Conservation (phyloP, 441 rosid species). For the Syzygium malaccense region DNA sequence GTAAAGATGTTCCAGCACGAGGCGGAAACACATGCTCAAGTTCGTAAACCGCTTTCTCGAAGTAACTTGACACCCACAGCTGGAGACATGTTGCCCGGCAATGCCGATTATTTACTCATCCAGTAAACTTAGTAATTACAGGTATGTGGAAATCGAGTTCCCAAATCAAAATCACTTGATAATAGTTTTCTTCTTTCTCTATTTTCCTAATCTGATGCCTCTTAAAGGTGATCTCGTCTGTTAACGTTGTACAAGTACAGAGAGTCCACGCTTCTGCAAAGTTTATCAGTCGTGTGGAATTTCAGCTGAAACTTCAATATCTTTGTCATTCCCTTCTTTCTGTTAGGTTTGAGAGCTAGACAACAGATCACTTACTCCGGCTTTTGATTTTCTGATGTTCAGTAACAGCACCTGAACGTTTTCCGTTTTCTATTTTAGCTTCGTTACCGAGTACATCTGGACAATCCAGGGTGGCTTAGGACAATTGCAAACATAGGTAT, state of each 20-base stretch:
- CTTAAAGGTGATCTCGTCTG: neutral
- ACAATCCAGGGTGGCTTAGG: neutral
- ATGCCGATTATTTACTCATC: conserved; percentile 53
- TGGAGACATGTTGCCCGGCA: conserved; percentile 40
- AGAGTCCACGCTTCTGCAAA: neutral
- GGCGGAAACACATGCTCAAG: conserved; percentile 94
- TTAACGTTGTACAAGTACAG: neutral
- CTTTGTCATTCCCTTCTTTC: neutral
- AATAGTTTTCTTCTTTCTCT: neutral
- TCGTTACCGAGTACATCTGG: neutral
- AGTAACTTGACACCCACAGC: conserved; percentile 77
- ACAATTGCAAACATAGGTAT: neutral
- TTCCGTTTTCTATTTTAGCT: neutral
- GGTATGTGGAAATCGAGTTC: neutral
- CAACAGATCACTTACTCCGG: neutral
- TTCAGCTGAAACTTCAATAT: neutral
- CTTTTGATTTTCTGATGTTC: neutral
- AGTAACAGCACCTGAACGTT: neutral
- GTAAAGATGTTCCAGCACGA: conserved; percentile 93
- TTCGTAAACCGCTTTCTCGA: conserved; percentile 32
- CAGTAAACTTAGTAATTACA: conserved; percentile 1
- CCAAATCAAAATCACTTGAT: neutral
- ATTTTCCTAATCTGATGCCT: neutral
- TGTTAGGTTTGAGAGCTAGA: neutral
- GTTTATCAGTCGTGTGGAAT: neutral